Evolutionary conservation across 176 grass and related monocot genomes (phyloP).

Genomic region (Hsuehochloa calcarea): DNA sequence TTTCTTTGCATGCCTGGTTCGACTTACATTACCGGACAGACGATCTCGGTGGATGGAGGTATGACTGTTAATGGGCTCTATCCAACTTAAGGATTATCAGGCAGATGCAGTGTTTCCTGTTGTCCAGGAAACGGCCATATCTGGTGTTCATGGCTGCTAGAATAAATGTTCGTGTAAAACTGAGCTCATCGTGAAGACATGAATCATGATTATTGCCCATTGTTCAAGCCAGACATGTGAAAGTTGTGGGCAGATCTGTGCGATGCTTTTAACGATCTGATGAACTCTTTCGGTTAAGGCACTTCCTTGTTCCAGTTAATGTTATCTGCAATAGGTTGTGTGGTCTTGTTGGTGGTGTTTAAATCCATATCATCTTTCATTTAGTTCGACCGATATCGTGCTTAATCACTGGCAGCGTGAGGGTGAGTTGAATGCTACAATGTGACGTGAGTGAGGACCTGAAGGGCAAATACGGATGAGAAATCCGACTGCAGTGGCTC

Average conservation of each 20-base stretch:
- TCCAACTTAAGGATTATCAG: slow-evolving; percentile 19
- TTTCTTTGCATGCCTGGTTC: slow-evolving; percentile 83
- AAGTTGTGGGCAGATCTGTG: not conserved
- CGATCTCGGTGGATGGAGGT: slow-evolving; percentile 69
- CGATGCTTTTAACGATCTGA: not conserved
- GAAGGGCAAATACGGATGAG: not conserved
- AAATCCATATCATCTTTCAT: not conserved
- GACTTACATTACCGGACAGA: slow-evolving; percentile 72
- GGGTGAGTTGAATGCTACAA: not conserved
- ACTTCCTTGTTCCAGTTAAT: not conserved
- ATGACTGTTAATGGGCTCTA: slow-evolving; percentile 74
- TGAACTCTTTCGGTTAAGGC: not conserved
- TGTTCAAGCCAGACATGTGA: not conserved
- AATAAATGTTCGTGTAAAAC: slow-evolving; percentile 4
- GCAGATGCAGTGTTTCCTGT: not conserved
- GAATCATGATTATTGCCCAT: not conserved
- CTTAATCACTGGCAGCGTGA: not conserved
- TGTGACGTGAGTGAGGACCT: not conserved
- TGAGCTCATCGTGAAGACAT: not conserved
- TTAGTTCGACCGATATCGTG: not conserved
- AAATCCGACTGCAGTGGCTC: not conserved
- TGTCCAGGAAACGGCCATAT: slow-evolving; percentile 12
- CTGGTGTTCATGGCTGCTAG: not conserved
- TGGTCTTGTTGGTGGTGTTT: not conserved
- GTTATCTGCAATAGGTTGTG: not conserved